Conservation (phyloP, 495 filamentous ascomycete species). For the Aspergillus indologenus region DNA sequence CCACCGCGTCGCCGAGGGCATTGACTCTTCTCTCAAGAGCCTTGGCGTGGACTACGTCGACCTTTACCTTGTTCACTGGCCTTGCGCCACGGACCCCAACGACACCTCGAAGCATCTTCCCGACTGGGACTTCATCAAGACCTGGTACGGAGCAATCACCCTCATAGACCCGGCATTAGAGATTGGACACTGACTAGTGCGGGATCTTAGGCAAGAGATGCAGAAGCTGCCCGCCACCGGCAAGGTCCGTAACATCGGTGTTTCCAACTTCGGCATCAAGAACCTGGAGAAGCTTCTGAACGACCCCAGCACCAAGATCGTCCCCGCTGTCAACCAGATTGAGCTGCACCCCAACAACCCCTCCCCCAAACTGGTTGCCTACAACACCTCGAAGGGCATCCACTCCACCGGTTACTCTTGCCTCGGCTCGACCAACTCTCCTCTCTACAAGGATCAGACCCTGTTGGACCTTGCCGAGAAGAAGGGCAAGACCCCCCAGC, state of each 20-base stretch:
- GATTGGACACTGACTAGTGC: slow-evolving; percentile 5
- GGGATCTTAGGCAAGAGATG: slow-evolving; percentile 57
- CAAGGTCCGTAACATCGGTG: slow-evolving; percentile 72
- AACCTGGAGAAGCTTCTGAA: slow-evolving; percentile 57
- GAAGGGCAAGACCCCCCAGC: slow-evolving; percentile 65
- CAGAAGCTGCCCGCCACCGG: slow-evolving; percentile 77
- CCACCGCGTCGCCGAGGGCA: slow-evolving; percentile 64
- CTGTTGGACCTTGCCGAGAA: slow-evolving; percentile 59
- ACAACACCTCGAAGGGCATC: slow-evolving; percentile 65
- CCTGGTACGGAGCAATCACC: slow-evolving; percentile 48
- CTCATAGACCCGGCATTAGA: neutral
- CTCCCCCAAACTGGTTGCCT: slow-evolving; percentile 74
- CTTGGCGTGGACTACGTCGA: slow-evolving; percentile 77
- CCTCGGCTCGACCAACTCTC: slow-evolving; percentile 58
- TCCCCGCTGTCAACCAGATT: slow-evolving; percentile 87
- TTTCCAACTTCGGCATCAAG: slow-evolving; percentile 60
- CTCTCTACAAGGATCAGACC: slow-evolving; percentile 55
- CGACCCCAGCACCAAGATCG: slow-evolving; percentile 55
- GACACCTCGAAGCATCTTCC: slow-evolving; percentile 55
- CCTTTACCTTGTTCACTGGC: slow-evolving; percentile 86
- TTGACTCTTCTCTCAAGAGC: slow-evolving; percentile 64
- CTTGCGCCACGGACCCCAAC: slow-evolving; percentile 58
- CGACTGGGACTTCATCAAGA: slow-evolving; percentile 80
- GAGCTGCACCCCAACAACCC: slow-evolving; percentile 85
- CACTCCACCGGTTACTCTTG: slow-evolving; percentile 67